Evolutionary conservation across 345 rosid genomes (phyloP).

Genomic region (Pugionium cornutum): DNA sequence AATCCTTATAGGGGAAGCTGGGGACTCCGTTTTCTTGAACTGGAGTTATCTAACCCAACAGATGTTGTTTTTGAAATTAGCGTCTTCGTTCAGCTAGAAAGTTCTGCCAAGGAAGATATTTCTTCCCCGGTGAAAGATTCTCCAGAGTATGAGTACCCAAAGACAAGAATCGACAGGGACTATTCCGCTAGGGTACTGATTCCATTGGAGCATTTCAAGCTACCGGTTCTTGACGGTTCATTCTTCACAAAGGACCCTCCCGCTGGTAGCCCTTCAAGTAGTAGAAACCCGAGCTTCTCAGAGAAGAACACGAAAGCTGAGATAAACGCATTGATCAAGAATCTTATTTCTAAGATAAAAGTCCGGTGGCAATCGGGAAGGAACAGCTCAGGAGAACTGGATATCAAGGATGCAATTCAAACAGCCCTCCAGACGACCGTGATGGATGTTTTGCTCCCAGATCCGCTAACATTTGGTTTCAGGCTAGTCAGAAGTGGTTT

Average conservation of each 20-base stretch:
- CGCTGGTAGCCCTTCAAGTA: slow-evolving; percentile 42
- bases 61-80: slow-evolving; percentile 88
- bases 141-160: slow-evolving; percentile 74
- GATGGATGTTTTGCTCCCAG: slow-evolving; percentile 95
- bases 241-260: slow-evolving; percentile 71
- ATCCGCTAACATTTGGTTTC: slow-evolving; percentile 94
- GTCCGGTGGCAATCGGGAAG: slow-evolving; percentile 95
- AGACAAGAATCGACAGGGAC: slow-evolving; percentile 89
- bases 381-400: slow-evolving; percentile 91
- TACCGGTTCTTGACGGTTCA: slow-evolving; percentile 89
- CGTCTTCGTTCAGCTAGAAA: slow-evolving; percentile 82
- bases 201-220: slow-evolving; percentile 94
- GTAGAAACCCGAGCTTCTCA: slow-evolving; percentile 64
- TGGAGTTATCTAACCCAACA: slow-evolving; percentile 92
- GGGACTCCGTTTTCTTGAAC: slow-evolving; percentile 94
- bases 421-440: slow-evolving; percentile 87
- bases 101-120: slow-evolving; percentile 50
- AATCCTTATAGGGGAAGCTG: slow-evolving; percentile 98
- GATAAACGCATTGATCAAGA: slow-evolving; percentile 78
- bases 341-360: slow-evolving; percentile 84
- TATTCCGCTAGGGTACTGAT: slow-evolving; percentile 88
- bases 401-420: slow-evolving; percentile 85
- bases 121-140: slow-evolving; percentile 47
- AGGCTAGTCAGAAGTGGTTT: slow-evolving; percentile 55
- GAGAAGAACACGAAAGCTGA: slow-evolving; percentile 91